Conservation (phyloP, 169 alveolate genomes). For the Plasmodium relictum region DNA sequence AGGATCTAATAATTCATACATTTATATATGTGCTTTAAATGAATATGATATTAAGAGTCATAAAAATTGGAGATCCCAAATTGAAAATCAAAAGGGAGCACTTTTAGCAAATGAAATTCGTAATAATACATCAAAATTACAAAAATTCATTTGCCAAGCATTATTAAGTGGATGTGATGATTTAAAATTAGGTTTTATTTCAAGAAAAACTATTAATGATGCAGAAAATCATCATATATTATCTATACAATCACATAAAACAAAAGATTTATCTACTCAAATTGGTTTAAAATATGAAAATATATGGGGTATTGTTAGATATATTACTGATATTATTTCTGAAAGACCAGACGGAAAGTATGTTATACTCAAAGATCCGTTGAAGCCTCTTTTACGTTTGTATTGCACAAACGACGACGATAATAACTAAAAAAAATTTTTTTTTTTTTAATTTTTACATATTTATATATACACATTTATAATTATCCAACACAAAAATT, state of each 20-base stretch:
- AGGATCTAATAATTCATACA: conserved; percentile 82
- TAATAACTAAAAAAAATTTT: conserved; percentile 32
- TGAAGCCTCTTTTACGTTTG: conserved; percentile 90
- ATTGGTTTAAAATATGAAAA: conserved; percentile 92
- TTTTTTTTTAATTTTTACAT: conserved; percentile 2
- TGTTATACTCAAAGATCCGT: conserved; percentile 91
- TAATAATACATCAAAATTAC: conserved; percentile 91
- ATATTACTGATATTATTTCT: conserved; percentile 85
- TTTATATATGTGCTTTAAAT: conserved; percentile 89
- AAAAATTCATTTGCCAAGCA: conserved; percentile 92
- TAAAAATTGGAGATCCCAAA: conserved; percentile 91
- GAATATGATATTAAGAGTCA: conserved; percentile 88
- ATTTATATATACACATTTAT: not conserved
- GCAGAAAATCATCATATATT: conserved; percentile 88
- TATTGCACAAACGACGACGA: conserved; percentile 91
- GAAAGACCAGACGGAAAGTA: conserved; percentile 92
- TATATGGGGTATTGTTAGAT: conserved; percentile 93
- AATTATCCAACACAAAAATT: too few relatives aligned
- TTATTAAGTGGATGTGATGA: conserved; percentile 91
- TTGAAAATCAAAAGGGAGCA: conserved; percentile 92
- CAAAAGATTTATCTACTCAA: conserved; percentile 91
- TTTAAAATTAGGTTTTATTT: conserved; percentile 90
- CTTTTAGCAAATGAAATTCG: conserved; percentile 91
- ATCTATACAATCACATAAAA: conserved; percentile 91
- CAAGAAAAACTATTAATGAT: conserved; percentile 90